phyloP scores from a whole-genome alignment of 228 moss, liverwort and hornwort species.

The Sphagnum magellanicum region DNA sequence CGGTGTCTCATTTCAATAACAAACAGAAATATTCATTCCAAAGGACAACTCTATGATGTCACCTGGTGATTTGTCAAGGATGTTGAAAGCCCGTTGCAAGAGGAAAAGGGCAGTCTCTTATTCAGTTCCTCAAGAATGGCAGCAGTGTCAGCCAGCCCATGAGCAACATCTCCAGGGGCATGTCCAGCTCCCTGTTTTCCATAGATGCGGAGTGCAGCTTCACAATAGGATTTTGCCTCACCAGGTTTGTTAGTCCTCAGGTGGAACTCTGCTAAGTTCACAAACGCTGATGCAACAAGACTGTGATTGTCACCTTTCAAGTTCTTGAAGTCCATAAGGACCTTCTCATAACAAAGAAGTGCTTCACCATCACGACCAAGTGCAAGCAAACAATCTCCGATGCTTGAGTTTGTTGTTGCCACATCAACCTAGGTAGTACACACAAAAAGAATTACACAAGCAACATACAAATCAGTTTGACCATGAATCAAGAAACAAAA shows the following conservation, averaged over 20 bases:
- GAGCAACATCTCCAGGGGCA: slow-evolving; percentile 59
- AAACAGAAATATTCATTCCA: background rate
- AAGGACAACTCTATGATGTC: background rate
- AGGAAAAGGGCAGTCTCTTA: slow-evolving; percentile 57
- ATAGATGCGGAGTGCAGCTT: slow-evolving; percentile 67
- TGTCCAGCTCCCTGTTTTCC: slow-evolving; percentile 60
- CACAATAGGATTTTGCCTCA: slow-evolving; percentile 68
- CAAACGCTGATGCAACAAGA: slow-evolving; percentile 55
- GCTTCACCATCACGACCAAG: slow-evolving; percentile 79
- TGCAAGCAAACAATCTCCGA: slow-evolving; percentile 74
- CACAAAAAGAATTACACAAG: no score
- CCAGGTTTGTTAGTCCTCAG: slow-evolving; percentile 62
- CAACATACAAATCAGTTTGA: no score
- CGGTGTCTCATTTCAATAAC: background rate
- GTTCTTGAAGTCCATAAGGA: slow-evolving; percentile 61
- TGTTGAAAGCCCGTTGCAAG: slow-evolving; percentile 60
- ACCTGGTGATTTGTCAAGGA: slow-evolving; percentile 68
- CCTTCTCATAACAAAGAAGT: slow-evolving; percentile 64
- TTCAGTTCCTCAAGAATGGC: slow-evolving; percentile 58
- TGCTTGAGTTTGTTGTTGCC: slow-evolving; percentile 71
- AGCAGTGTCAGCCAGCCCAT: slow-evolving; percentile 68
- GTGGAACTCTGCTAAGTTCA: slow-evolving; percentile 66
- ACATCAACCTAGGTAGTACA: slow-evolving; percentile 46
- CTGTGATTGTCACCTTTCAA: slow-evolving; percentile 63
- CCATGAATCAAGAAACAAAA: no score